These are phyloP conservation scores for Globisporangium lucens DNA, from an alignment of 352 stramenopile species.

Conservation along the genomic window DNA sequence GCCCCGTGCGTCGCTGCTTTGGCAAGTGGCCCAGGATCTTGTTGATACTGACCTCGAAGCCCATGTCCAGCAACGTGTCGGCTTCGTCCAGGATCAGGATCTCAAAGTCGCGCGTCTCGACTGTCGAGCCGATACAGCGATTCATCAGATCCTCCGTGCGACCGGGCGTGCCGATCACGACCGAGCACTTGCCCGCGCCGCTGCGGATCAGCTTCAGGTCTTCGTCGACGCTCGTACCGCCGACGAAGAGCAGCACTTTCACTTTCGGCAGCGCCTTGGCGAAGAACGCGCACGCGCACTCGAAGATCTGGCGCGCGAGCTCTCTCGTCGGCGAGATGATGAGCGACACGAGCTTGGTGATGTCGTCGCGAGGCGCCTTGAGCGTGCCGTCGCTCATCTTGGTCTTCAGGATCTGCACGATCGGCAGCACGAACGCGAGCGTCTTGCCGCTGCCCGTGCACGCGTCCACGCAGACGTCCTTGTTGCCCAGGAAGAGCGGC, in stretches of 20 bases:
- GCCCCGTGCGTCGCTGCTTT: constrained; percentile 95
- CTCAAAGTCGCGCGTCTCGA: constrained; percentile 94
- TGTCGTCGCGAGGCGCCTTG: constrained; percentile 42
- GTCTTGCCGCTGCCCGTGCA: constrained; percentile 95
- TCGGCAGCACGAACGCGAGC: constrained; percentile 93
- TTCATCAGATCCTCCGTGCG: constrained; percentile 87
- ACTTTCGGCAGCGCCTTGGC: constrained; percentile 54
- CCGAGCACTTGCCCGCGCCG: constrained; percentile 54
- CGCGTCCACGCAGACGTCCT: constrained; percentile 94
- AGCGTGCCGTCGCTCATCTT: constrained; percentile 64
- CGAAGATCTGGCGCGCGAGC: constrained; percentile 83
- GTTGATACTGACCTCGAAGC: constrained; percentile 95
- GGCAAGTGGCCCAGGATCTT: constrained; percentile 94
- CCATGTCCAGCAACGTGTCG: constrained; percentile 98
- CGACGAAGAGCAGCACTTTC: constrained; percentile 86
- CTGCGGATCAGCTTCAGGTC: constrained; percentile 65
- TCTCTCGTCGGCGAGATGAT: constrained; percentile 89
- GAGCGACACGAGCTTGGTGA: constrained; percentile 78
- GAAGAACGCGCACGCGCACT: constrained; percentile 70
- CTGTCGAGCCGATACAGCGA: constrained; percentile 59
- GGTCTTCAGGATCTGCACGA: constrained; percentile 88
- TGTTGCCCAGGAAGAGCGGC: constrained; percentile 92
- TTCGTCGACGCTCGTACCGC: constrained; percentile 87
- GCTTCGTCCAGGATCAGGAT: constrained; percentile 99
- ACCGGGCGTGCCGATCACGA: constrained; percentile 84